Evolutionary conservation across 345 rosid genomes (phyloP), one percentile per base, ranked within the genome.

Genomic region (Populus euphratica): DNA sequence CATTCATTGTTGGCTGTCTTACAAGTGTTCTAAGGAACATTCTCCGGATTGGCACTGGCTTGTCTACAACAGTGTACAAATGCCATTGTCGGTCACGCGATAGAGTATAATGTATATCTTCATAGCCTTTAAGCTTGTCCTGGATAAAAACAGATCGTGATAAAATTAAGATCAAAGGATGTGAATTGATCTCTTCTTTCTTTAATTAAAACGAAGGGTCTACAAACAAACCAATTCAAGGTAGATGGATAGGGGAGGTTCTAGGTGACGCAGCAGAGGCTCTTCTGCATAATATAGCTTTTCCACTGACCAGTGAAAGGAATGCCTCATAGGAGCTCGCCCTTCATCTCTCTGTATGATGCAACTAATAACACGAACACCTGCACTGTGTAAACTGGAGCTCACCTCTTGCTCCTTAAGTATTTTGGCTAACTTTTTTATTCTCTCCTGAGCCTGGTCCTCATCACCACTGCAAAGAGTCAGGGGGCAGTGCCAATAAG

Each of bases 261-360:
- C 99, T 68, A 96, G 84, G 86, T 96, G 97, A 50, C 98, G 94
- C 85, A 96, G 79, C 80, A 92, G 84, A 62, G 99, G 97, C 82
- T 96, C 99, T 88, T 96, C 99, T 82, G 76, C 97, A 68, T 89
- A 96, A 84, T 87, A 84, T 68, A 77, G 85, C 85, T 96, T 94
- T 82, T 94, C 97, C 31, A 77, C 78, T 17, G 94, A 89, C 98
- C 98, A 96, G 81, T 94, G 97, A 81, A 96, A 94, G 68, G 99
- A 91, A 82, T 96, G 99, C 80, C 99, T 89, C 92, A 96, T 92
- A 62, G 99, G 99, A 67, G 97, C 89, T 72, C 98, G 88, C 27
- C 99, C 99, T 89, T 96, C 99, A 77, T 96, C 99, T 86, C 98
- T 88, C 82, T 93, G 99, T 80, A 96, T 93, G 86, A 96, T 94